A percentile compares a stretch with the other conserved stretches of the same genome.
These are phyloP conservation scores for Starmerella bombicola DNA, from an alignment of 805 yeast species.

Conservation along the genomic window DNA sequence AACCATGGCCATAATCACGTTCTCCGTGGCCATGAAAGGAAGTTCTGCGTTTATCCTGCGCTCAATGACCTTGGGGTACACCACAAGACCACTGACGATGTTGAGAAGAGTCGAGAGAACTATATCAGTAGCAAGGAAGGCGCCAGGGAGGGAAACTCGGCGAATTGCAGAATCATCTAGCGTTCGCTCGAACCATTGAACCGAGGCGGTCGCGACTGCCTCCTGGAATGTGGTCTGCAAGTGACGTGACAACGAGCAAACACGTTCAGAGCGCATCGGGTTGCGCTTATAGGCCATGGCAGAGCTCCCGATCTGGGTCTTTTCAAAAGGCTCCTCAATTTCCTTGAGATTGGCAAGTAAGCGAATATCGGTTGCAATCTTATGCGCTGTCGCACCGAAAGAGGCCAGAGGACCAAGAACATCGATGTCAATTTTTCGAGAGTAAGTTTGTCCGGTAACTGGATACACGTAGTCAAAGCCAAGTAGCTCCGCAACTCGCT, in stretches of 20 bases:
- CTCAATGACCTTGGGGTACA: slow-evolving; percentile 96
- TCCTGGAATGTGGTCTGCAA: slow-evolving; percentile 82
- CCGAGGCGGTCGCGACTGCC: slow-evolving; percentile 92
- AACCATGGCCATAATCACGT: slow-evolving; percentile 98
- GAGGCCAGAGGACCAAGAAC: slow-evolving; percentile 85
- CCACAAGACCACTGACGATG: slow-evolving; percentile 90
- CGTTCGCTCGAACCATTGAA: slow-evolving; percentile 99
- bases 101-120: slow-evolving; percentile 77
- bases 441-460: slow-evolving; percentile 97
- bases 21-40: slow-evolving; percentile 99
- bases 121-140: slow-evolving; percentile 91
- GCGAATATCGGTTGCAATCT: slow-evolving; percentile 94
- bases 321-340: slow-evolving; percentile 96
- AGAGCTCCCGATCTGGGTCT: slow-evolving; percentile 93
- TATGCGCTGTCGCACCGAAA: slow-evolving; percentile 91
- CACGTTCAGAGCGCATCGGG: slow-evolving; percentile 99
- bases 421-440: slow-evolving; percentile 94
- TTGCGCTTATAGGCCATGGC: slow-evolving; percentile 99
- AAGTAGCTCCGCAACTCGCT: slow-evolving; percentile 79
- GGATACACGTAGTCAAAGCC: slow-evolving; percentile 96
- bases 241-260: slow-evolving; percentile 95
- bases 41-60: slow-evolving; percentile 88
- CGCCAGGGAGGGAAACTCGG: slow-evolving; percentile 91
- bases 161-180: slow-evolving; percentile 96
- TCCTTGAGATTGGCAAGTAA: slow-evolving; percentile 93